Conservation (phyloP, 805 yeast species). For the Nakazawaea ishiwadae region DNA sequence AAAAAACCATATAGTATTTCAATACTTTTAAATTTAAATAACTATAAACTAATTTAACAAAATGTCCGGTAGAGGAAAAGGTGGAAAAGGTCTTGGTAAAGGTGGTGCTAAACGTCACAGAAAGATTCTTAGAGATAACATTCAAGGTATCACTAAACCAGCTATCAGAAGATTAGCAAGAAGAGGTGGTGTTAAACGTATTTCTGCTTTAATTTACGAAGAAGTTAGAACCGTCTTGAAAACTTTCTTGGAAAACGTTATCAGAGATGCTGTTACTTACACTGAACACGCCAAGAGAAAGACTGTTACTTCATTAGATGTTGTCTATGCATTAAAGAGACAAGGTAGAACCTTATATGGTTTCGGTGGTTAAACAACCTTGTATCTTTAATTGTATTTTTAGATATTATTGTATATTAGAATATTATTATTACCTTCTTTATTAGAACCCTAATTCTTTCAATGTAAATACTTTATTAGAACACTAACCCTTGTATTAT, state of each 20-base stretch:
- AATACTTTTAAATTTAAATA: constrained; percentile 18
- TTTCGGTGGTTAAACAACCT: constrained; percentile 88
- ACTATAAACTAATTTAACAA: constrained; percentile 19
- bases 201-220: constrained; percentile 97
- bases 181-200: constrained; percentile 99
- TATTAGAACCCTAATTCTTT: not conserved
- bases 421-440: not conserved
- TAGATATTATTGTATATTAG: constrained; percentile 12
- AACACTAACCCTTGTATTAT: too few relatives aligned
- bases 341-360: constrained; percentile 99
- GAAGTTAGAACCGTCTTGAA: constrained; percentile 97
- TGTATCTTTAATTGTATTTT: constrained; percentile 5
- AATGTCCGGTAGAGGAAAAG: constrained; percentile 99
- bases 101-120: constrained; percentile 99
- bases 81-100: constrained; percentile 99
- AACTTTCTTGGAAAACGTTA: constrained; percentile 93
- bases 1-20: constrained; percentile 12
- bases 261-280: constrained; percentile 98
- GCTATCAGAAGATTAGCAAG: constrained; percentile 99
- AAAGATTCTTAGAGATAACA: constrained; percentile 98
- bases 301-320: constrained; percentile 98
- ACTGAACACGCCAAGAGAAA: constrained; percentile 99
- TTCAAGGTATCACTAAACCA: constrained; percentile 99
- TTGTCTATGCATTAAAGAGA: constrained; percentile 98
- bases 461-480: too few relatives aligned